Conservation (phyloP, 164 flowering plant species). For the Nymphaea colorata region DNA sequence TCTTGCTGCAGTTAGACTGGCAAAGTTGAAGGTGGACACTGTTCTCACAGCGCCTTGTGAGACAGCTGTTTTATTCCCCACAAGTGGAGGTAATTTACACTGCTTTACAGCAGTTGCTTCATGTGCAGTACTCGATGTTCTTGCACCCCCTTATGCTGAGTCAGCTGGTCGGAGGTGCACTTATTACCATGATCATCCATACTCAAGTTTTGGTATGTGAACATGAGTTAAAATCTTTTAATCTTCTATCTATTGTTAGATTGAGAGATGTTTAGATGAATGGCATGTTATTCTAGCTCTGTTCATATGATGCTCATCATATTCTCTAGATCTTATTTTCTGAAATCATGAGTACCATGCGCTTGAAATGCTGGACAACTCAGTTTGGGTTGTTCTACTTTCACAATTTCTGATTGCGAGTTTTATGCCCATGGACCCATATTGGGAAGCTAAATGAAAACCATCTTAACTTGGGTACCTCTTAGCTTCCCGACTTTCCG, state of each 20-base stretch:
- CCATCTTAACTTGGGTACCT: too few species aligned
- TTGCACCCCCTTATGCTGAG: constrained; percentile 82
- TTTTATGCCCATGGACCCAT: too few species aligned
- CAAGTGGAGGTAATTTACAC: constrained; percentile 75
- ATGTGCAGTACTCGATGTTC: constrained; percentile 88
- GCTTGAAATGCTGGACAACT: too few species aligned
- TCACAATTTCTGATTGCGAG: too few species aligned
- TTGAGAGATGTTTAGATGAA: not conserved
- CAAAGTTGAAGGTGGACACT: constrained; percentile 61
- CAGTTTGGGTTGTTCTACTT: too few species aligned
- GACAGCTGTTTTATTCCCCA: constrained; percentile 66
- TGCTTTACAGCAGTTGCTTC: constrained; percentile 89
- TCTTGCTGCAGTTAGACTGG: constrained; percentile 58
- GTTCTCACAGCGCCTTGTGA: constrained; percentile 57
- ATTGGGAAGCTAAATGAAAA: not conserved
- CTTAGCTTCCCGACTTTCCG: too few species aligned
- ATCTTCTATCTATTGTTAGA: not conserved
- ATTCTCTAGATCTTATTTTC: too few species aligned
- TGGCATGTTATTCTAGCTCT: not conserved
- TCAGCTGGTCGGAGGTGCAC: constrained; percentile 73
- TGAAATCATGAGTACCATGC: too few species aligned
- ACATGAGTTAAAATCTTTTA: too few species aligned
- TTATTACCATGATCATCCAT: constrained; percentile 78
- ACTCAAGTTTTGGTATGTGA: constrained; percentile 52
- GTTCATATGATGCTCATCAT: not conserved